phyloP scores from a whole-genome alignment of 2,329 filamentous ascomycete genomes.

The Trichophyton rubrum region DNA sequence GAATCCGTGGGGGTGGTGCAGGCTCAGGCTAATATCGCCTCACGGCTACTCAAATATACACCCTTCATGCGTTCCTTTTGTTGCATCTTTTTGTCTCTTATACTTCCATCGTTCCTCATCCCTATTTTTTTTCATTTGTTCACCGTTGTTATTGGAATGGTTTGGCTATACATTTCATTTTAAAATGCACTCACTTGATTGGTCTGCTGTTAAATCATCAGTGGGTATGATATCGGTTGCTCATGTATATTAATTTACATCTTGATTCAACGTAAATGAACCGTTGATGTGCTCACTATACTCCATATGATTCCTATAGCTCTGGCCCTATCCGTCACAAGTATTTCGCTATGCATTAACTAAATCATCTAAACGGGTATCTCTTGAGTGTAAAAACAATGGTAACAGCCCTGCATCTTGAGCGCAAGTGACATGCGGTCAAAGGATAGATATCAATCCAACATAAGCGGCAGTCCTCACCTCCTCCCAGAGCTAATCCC shows the following conservation, averaged over 20 bases:
- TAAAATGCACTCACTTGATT: neutral
- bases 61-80: neutral
- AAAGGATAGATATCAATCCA: neutral
- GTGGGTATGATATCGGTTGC: neutral
- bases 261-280: neutral
- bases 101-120: neutral
- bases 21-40: conserved; percentile 1
- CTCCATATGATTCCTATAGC: neutral
- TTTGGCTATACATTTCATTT: neutral
- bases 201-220: neutral
- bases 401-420: neutral
- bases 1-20: conserved; percentile 32
- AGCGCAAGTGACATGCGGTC: neutral
- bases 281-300: neutral
- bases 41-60: neutral
- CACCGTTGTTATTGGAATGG: neutral
- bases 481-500: conserved; percentile 12
- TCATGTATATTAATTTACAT: neutral
- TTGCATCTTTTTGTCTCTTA: neutral
- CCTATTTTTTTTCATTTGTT: neutral
- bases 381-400: neutral
- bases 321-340: neutral
- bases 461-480: neutral
- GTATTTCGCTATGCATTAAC: neutral
- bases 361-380: neutral